Percentiles rank a stretch among this genome's conserved stretches.
phyloP scores from a whole-genome alignment of 208 protist species.

The Acanthamoeba lenticulata region DNA sequence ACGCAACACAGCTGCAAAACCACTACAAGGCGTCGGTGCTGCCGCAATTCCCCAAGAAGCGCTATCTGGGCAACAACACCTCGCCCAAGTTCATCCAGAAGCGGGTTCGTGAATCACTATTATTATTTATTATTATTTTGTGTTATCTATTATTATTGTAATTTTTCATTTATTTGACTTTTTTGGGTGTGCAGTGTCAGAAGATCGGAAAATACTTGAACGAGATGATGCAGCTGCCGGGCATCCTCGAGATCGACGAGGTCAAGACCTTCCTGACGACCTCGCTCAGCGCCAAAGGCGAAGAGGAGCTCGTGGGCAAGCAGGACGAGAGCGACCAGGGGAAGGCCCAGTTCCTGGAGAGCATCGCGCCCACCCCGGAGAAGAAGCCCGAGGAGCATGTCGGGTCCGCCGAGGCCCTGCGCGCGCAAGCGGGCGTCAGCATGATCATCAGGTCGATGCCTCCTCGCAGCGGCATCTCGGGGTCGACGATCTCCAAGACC shows the following conservation, averaged over 20 bases:
- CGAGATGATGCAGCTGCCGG: constrained; percentile 50
- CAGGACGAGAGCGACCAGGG: constrained; percentile 16
- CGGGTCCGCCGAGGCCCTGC: not conserved
- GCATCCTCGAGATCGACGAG: constrained; percentile 50
- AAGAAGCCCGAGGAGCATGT: not conserved
- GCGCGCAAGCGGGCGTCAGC: not conserved
- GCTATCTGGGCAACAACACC: constrained; percentile 58
- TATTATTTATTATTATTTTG: not conserved
- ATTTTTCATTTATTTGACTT: not conserved
- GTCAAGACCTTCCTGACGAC: constrained; percentile 38
- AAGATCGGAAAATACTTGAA: constrained; percentile 13
- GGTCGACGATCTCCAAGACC: not conserved
- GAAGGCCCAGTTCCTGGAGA: constrained; percentile 17
- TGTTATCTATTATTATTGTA: not conserved
- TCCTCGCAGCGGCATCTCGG: not conserved
- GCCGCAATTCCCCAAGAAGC: constrained; percentile 55
- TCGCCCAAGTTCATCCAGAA: constrained; percentile 55
- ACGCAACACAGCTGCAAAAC: constrained; percentile 40
- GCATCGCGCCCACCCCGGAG: not conserved
- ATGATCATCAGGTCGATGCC: not conserved
- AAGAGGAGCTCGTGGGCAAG: constrained; percentile 5
- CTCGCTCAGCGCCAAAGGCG: constrained; percentile 41
- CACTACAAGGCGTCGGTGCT: constrained; percentile 59
- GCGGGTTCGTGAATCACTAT: not conserved
- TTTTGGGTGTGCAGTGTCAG: not conserved